Percentiles rank a stretch among this genome's conserved stretches.
These are phyloP conservation scores for California macrophylla DNA, from an alignment of 441 rosid genomes.

Conservation along the genomic window DNA sequence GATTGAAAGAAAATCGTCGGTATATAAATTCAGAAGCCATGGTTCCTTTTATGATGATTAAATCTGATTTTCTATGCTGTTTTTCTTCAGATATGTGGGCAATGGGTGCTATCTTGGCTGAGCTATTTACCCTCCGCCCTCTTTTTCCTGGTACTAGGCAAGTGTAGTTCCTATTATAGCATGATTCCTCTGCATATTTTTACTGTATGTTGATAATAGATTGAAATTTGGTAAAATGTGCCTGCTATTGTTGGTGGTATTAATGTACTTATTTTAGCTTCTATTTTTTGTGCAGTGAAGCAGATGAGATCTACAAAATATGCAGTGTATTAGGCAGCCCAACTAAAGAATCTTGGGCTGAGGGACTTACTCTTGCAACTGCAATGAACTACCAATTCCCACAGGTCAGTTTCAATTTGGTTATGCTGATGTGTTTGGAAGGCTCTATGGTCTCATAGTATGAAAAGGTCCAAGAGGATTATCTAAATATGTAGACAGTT, in stretches of 20 bases:
- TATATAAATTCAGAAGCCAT: background rate
- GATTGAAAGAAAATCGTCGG: background rate
- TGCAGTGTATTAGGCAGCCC: constrained; percentile 83
- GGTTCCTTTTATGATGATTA: background rate
- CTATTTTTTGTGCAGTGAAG: constrained; percentile 51
- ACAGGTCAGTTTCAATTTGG: constrained; percentile 29
- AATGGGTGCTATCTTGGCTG: constrained; percentile 96
- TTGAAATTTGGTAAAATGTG: background rate
- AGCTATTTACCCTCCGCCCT: constrained; percentile 67
- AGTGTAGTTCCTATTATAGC: background rate
- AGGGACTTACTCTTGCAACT: constrained; percentile 75
- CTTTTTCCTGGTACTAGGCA: constrained; percentile 93
- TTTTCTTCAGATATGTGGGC: constrained; percentile 83
- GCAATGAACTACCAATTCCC: constrained; percentile 73
- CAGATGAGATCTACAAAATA: constrained; percentile 89
- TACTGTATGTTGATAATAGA: background rate
- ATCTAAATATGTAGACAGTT: background rate
- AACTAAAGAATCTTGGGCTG: constrained; percentile 64
- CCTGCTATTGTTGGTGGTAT: background rate
- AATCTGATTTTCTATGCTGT: background rate
- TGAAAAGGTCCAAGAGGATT: too few species aligned
- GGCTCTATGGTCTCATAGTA: background rate
- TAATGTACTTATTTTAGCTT: background rate
- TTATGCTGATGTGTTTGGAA: background rate
- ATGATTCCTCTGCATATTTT: background rate